A percentile compares a stretch with the other conserved stretches of the same genome.
Evolutionary conservation across 139 green algal species (phyloP).

Genomic region (Medakamo hakoo): DNA sequence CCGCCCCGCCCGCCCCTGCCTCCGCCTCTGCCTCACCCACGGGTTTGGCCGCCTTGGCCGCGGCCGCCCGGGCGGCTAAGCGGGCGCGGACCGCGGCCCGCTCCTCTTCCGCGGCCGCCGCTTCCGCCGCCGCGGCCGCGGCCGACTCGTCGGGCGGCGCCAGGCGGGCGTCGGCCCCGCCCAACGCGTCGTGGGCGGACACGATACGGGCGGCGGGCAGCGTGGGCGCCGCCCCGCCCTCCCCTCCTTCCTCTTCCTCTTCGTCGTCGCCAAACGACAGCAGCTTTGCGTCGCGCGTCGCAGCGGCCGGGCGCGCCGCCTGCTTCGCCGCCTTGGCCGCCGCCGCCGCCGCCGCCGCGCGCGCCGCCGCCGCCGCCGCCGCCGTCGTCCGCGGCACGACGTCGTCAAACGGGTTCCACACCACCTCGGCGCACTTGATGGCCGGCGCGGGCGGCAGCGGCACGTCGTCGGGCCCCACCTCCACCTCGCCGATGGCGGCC

Average conservation of each 20-base stretch:
- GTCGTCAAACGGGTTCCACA: conserved; percentile 95
- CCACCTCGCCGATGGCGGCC: conserved; percentile 62
- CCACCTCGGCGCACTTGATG: conserved; percentile 51
- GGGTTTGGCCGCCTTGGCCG: too few relatives aligned
- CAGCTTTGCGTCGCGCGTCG: conserved; percentile 63
- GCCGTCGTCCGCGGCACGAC: conserved; percentile 51
- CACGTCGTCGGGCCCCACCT: conserved; percentile 39
- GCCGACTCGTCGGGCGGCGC: too few relatives aligned
- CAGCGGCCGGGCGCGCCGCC: conserved; percentile 14
- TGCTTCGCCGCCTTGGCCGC: conserved; percentile 16
- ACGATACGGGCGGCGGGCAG: conserved; percentile 23
- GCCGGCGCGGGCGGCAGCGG: conserved; percentile 44
- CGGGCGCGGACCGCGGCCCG: too few relatives aligned
- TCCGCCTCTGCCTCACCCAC: too few relatives aligned
- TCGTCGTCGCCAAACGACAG: conserved; percentile 75
- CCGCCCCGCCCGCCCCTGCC: too few relatives aligned
- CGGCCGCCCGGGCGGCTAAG: too few relatives aligned
- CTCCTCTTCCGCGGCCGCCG: too few relatives aligned
- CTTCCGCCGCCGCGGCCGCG: too few relatives aligned
- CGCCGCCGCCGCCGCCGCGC: conserved; percentile 2
- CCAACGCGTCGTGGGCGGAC: conserved; percentile 48
- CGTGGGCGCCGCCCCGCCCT: conserved; percentile 7
- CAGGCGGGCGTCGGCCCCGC: too few relatives aligned
- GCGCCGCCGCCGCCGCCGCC: conserved; percentile 8
- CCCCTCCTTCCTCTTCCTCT: conserved; percentile 22